Evolutionary conservation across 768 basidiomycete species (phyloP).

Genomic region (Pleurotus cornucopiae): DNA sequence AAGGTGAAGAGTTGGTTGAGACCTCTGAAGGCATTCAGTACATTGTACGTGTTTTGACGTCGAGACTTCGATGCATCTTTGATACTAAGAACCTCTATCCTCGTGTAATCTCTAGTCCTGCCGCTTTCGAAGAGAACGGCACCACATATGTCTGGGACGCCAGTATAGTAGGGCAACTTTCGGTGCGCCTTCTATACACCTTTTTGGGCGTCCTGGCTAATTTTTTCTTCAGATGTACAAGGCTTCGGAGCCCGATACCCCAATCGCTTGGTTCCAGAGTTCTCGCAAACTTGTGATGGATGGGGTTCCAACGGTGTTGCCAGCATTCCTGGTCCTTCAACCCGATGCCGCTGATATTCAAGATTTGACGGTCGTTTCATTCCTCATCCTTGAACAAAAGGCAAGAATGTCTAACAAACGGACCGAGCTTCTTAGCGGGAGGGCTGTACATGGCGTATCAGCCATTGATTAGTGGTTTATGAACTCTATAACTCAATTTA

Average conservation of each 20-base stretch:
- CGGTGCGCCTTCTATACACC: conserved; percentile 10
- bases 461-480: too few species aligned
- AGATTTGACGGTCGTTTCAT: conserved; percentile 18
- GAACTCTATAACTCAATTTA: too few species aligned
- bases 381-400: conserved; percentile 21
- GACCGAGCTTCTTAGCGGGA: background rate
- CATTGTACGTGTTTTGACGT: conserved; percentile 13
- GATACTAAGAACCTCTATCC: background rate
- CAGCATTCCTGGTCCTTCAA: conserved; percentile 18
- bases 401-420: conserved; percentile 10
- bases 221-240: too few species aligned
- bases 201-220: too few species aligned
- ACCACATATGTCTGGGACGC: conserved; percentile 18
- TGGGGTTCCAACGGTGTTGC: conserved; percentile 9
- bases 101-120: conserved; percentile 15
- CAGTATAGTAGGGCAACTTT: conserved; percentile 14
- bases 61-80: background rate
- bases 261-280: conserved; percentile 22
- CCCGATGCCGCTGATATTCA: conserved; percentile 19
- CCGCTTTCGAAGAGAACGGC: conserved; percentile 18
- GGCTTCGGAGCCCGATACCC: conserved; percentile 3
- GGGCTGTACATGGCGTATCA: background rate
- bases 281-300: conserved; percentile 13
- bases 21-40: conserved; percentile 13
- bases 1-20: conserved; percentile 19